These are phyloP conservation scores for Lumnitzera littorea DNA, from an alignment of 345 rosid species.

Conservation along the genomic window DNA sequence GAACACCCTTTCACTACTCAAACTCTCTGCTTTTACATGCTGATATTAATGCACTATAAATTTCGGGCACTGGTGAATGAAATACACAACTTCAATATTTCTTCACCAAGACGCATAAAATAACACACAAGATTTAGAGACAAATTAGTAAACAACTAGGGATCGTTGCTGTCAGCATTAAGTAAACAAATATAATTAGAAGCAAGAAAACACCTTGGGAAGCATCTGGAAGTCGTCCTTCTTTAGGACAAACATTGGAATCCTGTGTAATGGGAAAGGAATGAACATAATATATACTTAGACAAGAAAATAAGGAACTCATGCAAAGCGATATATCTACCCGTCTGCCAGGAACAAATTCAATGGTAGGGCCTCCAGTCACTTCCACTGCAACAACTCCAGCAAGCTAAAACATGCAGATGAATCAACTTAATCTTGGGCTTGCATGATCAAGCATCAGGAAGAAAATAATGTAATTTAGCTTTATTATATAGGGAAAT, in stretches of 20 bases:
- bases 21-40: no score
- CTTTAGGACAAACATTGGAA: conserved; percentile 54
- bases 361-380: conserved; percentile 86
- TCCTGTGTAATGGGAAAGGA: conserved; percentile 38
- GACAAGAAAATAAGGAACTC: conserved; percentile 7
- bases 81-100: no score
- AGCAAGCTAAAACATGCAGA: conserved; percentile 51
- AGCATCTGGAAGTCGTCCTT: conserved; percentile 95
- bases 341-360: conserved; percentile 86
- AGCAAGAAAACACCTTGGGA: conserved; percentile 37
- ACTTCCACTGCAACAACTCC: conserved; percentile 97
- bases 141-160: no score
- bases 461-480: not conserved
- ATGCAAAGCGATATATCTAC: conserved; percentile 18
- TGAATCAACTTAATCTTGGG: conserved; percentile 1
- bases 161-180: no score
- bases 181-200: no score
- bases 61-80: no score
- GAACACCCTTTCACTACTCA: no score
- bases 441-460: not conserved
- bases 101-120: no score
- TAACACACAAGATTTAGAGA: no score
- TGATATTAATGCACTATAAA: no score
- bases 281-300: conserved; percentile 3
- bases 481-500: no score